Conservation (phyloP, 2,329 filamentous ascomycete species). For the Zasmidium citrigriseum region DNA sequence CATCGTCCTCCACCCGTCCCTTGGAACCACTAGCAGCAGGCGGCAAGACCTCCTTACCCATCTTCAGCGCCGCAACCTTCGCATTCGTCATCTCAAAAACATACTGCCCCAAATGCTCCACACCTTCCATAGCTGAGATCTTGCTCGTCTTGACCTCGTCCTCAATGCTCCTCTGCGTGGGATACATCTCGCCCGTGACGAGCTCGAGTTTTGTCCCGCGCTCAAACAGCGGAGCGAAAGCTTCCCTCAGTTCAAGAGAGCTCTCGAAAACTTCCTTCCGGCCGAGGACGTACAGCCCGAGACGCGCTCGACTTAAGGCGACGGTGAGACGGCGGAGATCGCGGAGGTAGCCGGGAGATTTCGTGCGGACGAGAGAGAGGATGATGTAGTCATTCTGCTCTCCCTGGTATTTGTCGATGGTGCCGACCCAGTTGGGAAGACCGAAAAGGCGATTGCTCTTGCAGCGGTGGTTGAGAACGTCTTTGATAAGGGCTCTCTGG, state of each 20-base stretch:
- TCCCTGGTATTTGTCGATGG: conserved; percentile 98
- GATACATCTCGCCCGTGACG: conserved; percentile 84
- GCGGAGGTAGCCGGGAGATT: conserved; percentile 85
- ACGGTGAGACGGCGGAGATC: conserved; percentile 93
- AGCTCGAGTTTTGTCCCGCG: conserved; percentile 67
- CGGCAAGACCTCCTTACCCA: conserved; percentile 33
- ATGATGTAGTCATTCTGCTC: conserved; percentile 99
- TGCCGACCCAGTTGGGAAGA: conserved; percentile 83
- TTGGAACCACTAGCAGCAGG: conserved; percentile 18
- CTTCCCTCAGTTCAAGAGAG: conserved; percentile 82
- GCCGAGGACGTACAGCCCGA: conserved; percentile 90
- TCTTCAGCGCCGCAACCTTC: conserved; percentile 61
- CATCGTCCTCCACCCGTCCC: conserved; percentile 1
- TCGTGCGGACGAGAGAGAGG: conserved; percentile 86
- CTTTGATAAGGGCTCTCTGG: conserved; percentile 81
- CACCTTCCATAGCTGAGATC: conserved; percentile 75
- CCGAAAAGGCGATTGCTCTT: conserved; percentile 83
- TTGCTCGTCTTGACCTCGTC: conserved; percentile 42
- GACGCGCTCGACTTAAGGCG: conserved; percentile 84
- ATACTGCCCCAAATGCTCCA: conserved; percentile 94
- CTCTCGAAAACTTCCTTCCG: conserved; percentile 85
- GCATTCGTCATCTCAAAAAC: conserved; percentile 93
- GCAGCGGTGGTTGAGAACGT: conserved; percentile 83
- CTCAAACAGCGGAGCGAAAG: conserved; percentile 79
- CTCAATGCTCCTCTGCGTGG: conserved; percentile 58